Base-by-base conservation (phyloP, 2,329 filamentous ascomycete genomes). In the Colletotrichum spinosum region DNA sequence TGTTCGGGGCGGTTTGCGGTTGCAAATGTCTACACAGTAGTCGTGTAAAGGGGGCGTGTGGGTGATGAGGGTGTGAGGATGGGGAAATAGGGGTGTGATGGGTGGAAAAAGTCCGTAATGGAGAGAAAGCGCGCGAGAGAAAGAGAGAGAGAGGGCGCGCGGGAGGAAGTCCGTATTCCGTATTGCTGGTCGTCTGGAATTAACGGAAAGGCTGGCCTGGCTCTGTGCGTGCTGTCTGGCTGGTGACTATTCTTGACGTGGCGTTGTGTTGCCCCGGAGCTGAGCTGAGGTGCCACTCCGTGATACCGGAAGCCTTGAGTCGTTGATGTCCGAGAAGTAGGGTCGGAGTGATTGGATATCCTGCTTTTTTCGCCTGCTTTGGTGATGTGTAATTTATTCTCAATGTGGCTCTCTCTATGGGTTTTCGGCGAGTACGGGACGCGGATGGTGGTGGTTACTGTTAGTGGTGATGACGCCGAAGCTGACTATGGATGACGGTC, bases 161-260 rank as follows among this genome's bases (percentile, higher is more conserved):
- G 61, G 55, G 33, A 65, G 46, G 57, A 56, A 42, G 17, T 61
- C 52, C 57, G 62, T 61, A 65, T 50, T 56, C 57, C 57, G 44
- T 49, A 37, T 54, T 42, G 41, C 35, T 55, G 56, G 33, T 46
- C 9, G 11, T 45, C 48, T 59, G 38, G 56, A 35, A 37, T n/a
- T 9, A 8, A 7, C 15, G 38, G 37, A 44, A 44, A 25, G 52
- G 52, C 44, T 41, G 39, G 39, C 45, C 8, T n/a, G 53, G 9
- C 15, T 34, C n/a, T 33, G 53, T 33, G 42, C 37, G 48, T 9
- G 42, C 25, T 54, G 38, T 35, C 48, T 41, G 45, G 17, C 52
- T 55, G 59, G 56, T 60, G 42, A 45, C 57, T 65, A 60, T 55
- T 65, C 51, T 55, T 15, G 51, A 61, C 61, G 61, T 65, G 61